Base-by-base conservation (phyloP, 176 grass and related monocot genomes). In the Hordeum marinum region DNA sequence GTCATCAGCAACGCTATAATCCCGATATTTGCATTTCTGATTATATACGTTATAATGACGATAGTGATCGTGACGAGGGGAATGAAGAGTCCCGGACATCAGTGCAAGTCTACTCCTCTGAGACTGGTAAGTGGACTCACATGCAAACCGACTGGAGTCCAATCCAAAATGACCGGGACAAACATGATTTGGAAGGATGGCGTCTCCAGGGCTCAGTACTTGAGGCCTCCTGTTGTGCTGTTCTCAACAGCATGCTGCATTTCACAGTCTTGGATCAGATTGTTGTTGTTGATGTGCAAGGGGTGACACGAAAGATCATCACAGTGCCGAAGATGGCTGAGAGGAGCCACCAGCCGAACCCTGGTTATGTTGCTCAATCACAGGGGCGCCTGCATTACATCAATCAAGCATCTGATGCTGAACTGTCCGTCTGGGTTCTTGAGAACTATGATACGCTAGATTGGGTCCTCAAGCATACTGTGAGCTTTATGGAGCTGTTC, bases 381-480 rank as follows among this genome's bases (percentile, higher is more conserved):
- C 14, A 67, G 1, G 41, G 42, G 62, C 62, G 31, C 17, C 15
- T 80, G 40, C 62, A 80, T 35, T 81, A 64, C 11, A 3, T 68
- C 6, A n/a, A 21, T 68, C 27, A 81, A 14, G 48, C 48, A 52
- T 35, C 5, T 5, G 48, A 48, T n/a, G 9, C 0, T 36, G 1
- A 10, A 75, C 8, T 4, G 2, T 18, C 5, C 25, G 5, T 68
- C 4, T 68, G 79, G 79, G 63, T 68, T 50, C 79, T 81, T 17
- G 42, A 67, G 18, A 18, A 34, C 27, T 68, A 68, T 24, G 20
- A 34, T 52, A 9, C 63, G 17, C 6, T 52, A 24, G 43, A 54
- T 15, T 81, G 79, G 79, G 23, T 8, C 6, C 8, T 68, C 43
- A 81, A 81, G 79, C 63, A 81, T 43, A 81, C 4, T 21, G 63